Evolutionary conservation across 805 yeast species (phyloP).

Genomic region (Yarrowia sp.): DNA sequence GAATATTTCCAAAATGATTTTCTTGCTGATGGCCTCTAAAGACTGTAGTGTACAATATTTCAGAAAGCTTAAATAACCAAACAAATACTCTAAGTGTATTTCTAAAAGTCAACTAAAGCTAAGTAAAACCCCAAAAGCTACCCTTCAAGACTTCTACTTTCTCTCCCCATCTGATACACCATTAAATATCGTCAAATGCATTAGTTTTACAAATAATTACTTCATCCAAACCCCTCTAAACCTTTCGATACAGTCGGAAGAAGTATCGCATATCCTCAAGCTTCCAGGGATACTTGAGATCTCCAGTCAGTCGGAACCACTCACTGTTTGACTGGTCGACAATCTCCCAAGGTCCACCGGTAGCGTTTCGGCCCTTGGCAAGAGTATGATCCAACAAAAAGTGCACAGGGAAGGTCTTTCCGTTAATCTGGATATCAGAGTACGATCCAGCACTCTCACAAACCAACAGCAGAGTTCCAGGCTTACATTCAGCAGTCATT

Average conservation of each 20-base stretch:
- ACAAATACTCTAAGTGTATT: too few species aligned
- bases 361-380: constrained; percentile 42
- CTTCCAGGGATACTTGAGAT: constrained; percentile 59
- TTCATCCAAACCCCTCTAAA: constrained; percentile 33
- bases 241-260: constrained; percentile 66
- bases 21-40: too few species aligned
- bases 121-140: too few species aligned
- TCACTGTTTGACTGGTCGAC: constrained; percentile 67
- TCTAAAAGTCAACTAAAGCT: too few species aligned
- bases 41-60: too few species aligned
- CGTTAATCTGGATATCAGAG: constrained; percentile 73
- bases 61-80: too few species aligned
- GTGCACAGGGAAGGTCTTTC: constrained; percentile 77
- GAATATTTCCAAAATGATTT: too few species aligned
- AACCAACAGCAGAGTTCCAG: constrained; percentile 61
- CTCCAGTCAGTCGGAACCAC: constrained; percentile 63
- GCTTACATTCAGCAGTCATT: constrained; percentile 50
- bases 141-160: too few species aligned
- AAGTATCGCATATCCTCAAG: constrained; percentile 87
- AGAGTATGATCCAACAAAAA: constrained; percentile 57
- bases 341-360: constrained; percentile 60
- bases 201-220: background rate
- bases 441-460: constrained; percentile 90
- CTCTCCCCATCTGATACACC: too few species aligned
- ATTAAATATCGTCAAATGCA: background rate